phyloP scores from a whole-genome alignment of 139 green algal genomes.

The Deuterostichococcus epilithicus region DNA sequence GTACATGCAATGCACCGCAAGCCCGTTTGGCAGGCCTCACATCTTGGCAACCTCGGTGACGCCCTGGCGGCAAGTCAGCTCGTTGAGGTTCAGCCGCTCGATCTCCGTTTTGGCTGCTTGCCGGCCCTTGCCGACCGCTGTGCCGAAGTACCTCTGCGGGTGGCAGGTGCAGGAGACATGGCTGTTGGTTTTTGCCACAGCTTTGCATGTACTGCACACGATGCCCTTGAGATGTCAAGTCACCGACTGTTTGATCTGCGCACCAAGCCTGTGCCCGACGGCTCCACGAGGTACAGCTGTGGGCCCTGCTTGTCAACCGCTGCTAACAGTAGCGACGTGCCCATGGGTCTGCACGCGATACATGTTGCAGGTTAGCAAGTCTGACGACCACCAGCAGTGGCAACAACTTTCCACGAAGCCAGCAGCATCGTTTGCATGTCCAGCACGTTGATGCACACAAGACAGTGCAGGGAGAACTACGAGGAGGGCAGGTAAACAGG shows the following conservation, averaged over 20 bases:
- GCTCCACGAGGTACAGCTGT: slow-evolving; percentile 89
- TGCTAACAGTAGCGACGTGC: slow-evolving; percentile 73
- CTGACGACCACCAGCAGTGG: too few species aligned
- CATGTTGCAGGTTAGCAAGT: too few species aligned
- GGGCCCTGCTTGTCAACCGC: slow-evolving; percentile 79
- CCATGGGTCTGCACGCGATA: slow-evolving; percentile 75
- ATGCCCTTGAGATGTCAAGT: background rate
- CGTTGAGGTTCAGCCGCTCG: slow-evolving; percentile 92
- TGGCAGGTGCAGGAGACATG: background rate
- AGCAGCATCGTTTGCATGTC: too few species aligned
- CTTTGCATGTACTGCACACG: too few species aligned
- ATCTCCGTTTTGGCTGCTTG: slow-evolving; percentile 97
- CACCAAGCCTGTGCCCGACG: slow-evolving; percentile 59
- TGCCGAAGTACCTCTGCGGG: slow-evolving; percentile 83
- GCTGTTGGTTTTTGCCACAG: background rate
- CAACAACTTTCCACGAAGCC: too few species aligned
- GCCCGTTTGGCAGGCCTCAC: slow-evolving; percentile 4
- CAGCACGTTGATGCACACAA: slow-evolving; percentile 5
- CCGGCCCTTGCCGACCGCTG: slow-evolving; percentile 93
- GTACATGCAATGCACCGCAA: too few species aligned
- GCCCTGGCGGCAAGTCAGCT: slow-evolving; percentile 85
- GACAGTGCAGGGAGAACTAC: background rate
- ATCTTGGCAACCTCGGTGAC: slow-evolving; percentile 92
- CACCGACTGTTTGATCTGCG: background rate
- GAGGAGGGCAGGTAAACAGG: too few species aligned